Base-by-base conservation (phyloP, 768 basidiomycete species). In the Lactarius indigo region DNA sequence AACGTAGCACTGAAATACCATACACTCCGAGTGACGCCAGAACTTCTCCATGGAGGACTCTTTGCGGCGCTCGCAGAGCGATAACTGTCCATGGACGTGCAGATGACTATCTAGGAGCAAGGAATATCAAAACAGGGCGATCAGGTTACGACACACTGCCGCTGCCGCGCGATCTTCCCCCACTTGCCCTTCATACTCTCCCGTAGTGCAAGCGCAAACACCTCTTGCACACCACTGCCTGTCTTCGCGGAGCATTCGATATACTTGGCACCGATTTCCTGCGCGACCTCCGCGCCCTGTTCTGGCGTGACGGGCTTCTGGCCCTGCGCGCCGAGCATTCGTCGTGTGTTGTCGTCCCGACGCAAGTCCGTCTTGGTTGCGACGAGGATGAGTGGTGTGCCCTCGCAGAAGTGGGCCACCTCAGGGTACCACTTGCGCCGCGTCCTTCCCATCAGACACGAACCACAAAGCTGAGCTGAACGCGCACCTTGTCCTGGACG, bases 301-400 rank as follows among this genome's bases (percentile, higher is more conserved):
- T 91, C 89, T 3, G 90, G 75, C 1, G 91, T 86, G 69, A 99
- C 85, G 6, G 97, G 92, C 26, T 80, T 78, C 70, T 87, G 87
- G 7, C 92, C 96, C 73, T 98, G 96, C 1, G 97, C 96, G 54
- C 85, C 84, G 70, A 98, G 83, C 88, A 95, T 91, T 28, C 90
- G 84, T 63, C 88, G 80, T n/a, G 94, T 93, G 70, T 90, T 86
- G 30, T 91, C 88, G 78, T 98, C 94, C 61, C 84, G 78, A 35
- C 96, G 87, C 37, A 98, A 82, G 79, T 99, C 96, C 30, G 84
- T 92, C 80, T 99, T 98, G 10, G 95, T 97, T 37, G 87, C 96
- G 68, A 98, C 92, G 57, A 98, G 85, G 73, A 98, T 89, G 68
- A 95, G 80, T 3, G 96, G 94, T 3, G 93, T 92, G 69, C 85